Conservation (phyloP, 345 rosid genomes). For the Sonneratia caseolaris region DNA sequence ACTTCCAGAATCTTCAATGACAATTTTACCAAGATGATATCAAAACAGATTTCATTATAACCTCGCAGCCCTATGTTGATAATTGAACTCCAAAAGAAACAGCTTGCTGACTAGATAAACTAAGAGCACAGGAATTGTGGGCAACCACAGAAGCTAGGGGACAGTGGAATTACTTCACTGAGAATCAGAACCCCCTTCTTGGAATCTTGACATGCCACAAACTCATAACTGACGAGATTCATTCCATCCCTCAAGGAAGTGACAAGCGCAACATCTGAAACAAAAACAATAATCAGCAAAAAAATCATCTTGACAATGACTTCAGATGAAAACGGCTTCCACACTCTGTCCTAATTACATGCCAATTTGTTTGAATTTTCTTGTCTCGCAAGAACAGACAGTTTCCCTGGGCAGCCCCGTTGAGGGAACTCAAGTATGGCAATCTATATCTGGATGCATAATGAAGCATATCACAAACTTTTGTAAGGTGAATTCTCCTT, state of each 20-base stretch:
- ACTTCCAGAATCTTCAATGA: neutral
- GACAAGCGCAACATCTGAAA: conserved; percentile 89
- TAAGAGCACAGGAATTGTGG: neutral
- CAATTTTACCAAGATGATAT: neutral
- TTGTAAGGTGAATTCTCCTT: neutral
- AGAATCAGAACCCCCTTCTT: conserved; percentile 99
- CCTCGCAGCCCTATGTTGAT: neutral
- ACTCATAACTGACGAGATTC: conserved; percentile 99
- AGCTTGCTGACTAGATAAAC: neutral
- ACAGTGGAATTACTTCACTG: conserved; percentile 65
- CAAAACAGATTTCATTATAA: neutral
- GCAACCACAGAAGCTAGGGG: neutral
- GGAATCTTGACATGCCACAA: conserved; percentile 95
- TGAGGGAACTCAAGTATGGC: neutral
- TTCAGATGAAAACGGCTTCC: neutral
- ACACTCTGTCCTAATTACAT: neutral
- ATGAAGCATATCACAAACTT: neutral
- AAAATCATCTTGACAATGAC: neutral
- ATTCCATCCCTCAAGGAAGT: conserved; percentile 98
- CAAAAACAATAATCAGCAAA: neutral
- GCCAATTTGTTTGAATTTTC: neutral
- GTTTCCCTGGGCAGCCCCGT: neutral
- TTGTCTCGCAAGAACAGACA: neutral
- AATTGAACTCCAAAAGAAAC: neutral
- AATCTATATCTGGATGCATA: neutral